phyloP scores from a whole-genome alignment of 495 filamentous ascomycete genomes.

The Penicillium coffeae region DNA sequence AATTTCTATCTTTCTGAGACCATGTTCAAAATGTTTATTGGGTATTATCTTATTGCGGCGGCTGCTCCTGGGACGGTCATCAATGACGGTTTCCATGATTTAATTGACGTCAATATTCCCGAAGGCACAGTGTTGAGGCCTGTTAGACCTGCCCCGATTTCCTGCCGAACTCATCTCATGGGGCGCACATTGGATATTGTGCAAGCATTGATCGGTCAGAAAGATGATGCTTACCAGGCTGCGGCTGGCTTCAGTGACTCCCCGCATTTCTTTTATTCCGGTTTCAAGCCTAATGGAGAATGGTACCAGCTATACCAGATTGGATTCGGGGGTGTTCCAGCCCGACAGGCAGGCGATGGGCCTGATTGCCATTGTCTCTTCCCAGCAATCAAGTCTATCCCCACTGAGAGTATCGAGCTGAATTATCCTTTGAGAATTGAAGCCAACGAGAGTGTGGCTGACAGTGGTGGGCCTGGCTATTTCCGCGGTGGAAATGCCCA shows the following conservation, averaged over 20 bases:
- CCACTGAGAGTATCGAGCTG: constrained; percentile 47
- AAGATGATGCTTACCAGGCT: constrained; percentile 43
- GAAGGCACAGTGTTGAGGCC: constrained; percentile 44
- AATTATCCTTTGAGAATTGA: constrained; percentile 49
- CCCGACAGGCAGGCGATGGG: constrained; percentile 44
- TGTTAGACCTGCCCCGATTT: constrained; percentile 45
- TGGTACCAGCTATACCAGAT: constrained; percentile 53
- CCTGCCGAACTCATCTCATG: constrained; percentile 47
- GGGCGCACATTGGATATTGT: constrained; percentile 46
- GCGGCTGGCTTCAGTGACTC: constrained; percentile 50
- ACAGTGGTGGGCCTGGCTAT: constrained; percentile 45
- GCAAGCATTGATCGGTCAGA: constrained; percentile 46
- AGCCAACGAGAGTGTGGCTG: constrained; percentile 45
- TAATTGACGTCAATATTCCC: constrained; percentile 46
- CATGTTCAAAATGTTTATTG: constrained; percentile 53
- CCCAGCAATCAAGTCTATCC: constrained; percentile 50
- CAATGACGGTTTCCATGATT: constrained; percentile 48
- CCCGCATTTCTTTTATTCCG: constrained; percentile 50
- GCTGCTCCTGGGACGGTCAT: constrained; percentile 43
- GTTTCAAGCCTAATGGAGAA: constrained; percentile 46
- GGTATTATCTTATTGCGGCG: constrained; percentile 48
- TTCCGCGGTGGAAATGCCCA: constrained; percentile 49
- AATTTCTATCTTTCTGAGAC: constrained; percentile 49
- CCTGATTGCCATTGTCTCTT: constrained; percentile 51
- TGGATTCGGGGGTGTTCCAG: constrained; percentile 49